Percentiles rank a stretch among this genome's conserved stretches.
Conservation (phyloP, 2,329 filamentous ascomycete genomes). For the Emergomyces orientalis region DNA sequence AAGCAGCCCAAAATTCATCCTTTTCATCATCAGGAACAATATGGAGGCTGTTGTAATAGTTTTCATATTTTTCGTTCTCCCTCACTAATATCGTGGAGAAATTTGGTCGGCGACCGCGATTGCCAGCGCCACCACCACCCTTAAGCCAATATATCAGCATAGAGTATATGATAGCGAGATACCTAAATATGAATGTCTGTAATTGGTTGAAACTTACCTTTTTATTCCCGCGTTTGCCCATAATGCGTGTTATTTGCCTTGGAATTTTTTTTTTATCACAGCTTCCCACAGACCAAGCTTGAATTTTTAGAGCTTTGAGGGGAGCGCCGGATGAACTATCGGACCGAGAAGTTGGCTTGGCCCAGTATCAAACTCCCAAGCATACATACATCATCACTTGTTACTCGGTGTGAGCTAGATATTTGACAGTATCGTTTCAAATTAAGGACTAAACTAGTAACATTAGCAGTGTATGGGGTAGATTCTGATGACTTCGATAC, state of each 20-base stretch:
- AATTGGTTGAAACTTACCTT: conserved; percentile 18
- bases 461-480: too few relatives aligned
- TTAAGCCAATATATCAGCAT: conserved; percentile 20
- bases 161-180: neutral
- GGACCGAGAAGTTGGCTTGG: neutral
- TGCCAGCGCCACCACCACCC: conserved; percentile 39
- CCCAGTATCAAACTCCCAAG: too few relatives aligned
- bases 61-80: conserved; percentile 74
- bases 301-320: conserved; percentile 5
- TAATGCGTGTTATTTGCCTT: conserved; percentile 10
- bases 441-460: too few relatives aligned
- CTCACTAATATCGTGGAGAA: conserved; percentile 58
- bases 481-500: too few relatives aligned
- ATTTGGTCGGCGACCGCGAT: conserved; percentile 33
- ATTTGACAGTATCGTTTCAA: too few relatives aligned
- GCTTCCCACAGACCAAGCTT: neutral
- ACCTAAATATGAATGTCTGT: neutral
- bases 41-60: conserved; percentile 72
- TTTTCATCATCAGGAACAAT: conserved; percentile 70
- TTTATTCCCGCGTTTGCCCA: conserved; percentile 26
- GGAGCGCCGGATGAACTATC: conserved; percentile 1
- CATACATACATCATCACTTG: too few relatives aligned
- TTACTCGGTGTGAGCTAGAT: too few relatives aligned
- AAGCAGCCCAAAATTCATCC: conserved; percentile 70
- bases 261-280: neutral